These are phyloP conservation scores for Fraxinus dipetala DNA, from an alignment of 305 asterid species.

Conservation along the genomic window DNA sequence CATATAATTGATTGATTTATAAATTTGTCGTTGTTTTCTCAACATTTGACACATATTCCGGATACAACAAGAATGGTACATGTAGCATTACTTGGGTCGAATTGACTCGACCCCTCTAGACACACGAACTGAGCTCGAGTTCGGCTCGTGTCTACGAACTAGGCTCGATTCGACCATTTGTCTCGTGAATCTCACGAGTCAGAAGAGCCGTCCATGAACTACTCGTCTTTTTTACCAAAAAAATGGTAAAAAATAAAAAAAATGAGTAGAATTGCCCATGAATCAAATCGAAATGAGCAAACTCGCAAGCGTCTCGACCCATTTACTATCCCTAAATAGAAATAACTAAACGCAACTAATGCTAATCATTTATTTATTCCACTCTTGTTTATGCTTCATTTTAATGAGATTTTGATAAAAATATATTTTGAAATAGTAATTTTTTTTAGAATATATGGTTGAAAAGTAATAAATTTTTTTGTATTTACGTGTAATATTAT, in stretches of 20 bases:
- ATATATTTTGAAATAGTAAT: no score
- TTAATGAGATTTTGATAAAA: no score
- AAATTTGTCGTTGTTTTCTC: background rate
- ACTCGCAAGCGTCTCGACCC: background rate
- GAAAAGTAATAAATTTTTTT: background rate
- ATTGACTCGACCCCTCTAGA: background rate
- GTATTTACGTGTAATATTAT: no score
- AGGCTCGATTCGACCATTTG: background rate
- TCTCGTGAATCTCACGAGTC: background rate
- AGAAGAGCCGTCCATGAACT: background rate
- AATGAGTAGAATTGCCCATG: background rate
- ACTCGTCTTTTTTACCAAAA: background rate
- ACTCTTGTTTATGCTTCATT: background rate
- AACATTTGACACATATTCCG: background rate
- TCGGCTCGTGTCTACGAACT: background rate
- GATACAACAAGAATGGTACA: background rate
- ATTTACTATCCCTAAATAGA: background rate
- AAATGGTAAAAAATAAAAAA: background rate
- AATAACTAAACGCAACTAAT: background rate
- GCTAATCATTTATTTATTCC: background rate
- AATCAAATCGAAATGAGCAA: background rate
- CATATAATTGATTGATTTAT: background rate
- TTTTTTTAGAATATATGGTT: background rate
- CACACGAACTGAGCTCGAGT: background rate
- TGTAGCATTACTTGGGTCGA: background rate